Conservation (phyloP, 805 yeast genomes). For the Saccharomycopsis sp. region DNA sequence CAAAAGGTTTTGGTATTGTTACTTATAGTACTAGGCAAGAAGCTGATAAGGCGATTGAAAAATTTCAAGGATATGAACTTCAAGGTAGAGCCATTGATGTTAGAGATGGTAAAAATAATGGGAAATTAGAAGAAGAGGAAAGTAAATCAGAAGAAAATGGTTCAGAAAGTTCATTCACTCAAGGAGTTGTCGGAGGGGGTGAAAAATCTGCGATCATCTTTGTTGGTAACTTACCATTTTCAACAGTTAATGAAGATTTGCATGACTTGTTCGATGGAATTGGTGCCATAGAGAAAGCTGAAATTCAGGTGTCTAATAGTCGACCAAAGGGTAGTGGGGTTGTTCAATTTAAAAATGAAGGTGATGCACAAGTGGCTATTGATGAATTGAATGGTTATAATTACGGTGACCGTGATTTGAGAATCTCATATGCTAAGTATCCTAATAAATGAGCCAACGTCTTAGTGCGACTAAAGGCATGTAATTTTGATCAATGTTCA, state of each 20-base stretch:
- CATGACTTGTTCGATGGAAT: constrained; percentile 79
- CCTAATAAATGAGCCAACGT: no score
- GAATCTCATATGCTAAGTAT: constrained; percentile 55
- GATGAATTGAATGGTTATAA: constrained; percentile 68
- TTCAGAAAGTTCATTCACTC: constrained; percentile 46
- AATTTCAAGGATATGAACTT: constrained; percentile 59
- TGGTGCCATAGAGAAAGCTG: constrained; percentile 71
- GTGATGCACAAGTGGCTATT: constrained; percentile 69
- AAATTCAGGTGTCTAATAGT: constrained; percentile 54
- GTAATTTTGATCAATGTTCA: no score
- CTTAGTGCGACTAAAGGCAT: no score
- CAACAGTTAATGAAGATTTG: constrained; percentile 81
- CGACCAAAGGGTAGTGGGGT: constrained; percentile 82
- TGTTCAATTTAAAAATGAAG: constrained; percentile 61
- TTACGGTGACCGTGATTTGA: constrained; percentile 75
- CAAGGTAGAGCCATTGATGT: constrained; percentile 78
- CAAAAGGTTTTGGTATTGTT: constrained; percentile 84
- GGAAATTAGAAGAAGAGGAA: constrained; percentile 21
- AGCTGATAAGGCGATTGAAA: constrained; percentile 64
- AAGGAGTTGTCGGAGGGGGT: constrained; percentile 57
- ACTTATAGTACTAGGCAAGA: constrained; percentile 58
- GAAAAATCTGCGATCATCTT: constrained; percentile 53
- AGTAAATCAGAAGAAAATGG: constrained; percentile 17
- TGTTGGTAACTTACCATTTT: constrained; percentile 78
- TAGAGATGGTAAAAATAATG: constrained; percentile 54